Evolutionary conservation across 1,284 basidiomycete genomes (phyloP).

Genomic region (Sanghuangporus weigelae): DNA sequence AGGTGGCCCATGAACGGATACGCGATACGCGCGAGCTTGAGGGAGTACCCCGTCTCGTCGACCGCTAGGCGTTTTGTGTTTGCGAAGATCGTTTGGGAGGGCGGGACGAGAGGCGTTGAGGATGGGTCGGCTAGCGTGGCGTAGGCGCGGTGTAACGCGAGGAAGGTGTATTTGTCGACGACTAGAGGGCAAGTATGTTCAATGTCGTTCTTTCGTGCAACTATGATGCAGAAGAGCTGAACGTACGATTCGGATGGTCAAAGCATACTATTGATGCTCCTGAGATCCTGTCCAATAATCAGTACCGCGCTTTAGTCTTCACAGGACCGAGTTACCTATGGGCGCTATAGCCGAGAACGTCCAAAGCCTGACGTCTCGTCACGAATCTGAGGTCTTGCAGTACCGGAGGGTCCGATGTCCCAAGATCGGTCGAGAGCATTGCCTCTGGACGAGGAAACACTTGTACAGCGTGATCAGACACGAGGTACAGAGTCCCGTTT

Average conservation of each 20-base stretch:
- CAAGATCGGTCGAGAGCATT: slow-evolving; percentile 42
- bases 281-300: neutral
- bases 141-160: slow-evolving; percentile 78
- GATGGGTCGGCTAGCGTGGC: slow-evolving; percentile 50
- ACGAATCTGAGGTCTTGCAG: slow-evolving; percentile 63
- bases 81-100: slow-evolving; percentile 70
- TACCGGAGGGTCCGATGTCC: slow-evolving; percentile 39
- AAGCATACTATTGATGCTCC: slow-evolving; percentile 10
- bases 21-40: slow-evolving; percentile 57
- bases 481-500: slow-evolving; percentile 66
- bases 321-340: slow-evolving; percentile 3
- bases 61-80: slow-evolving; percentile 52
- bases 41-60: slow-evolving; percentile 54
- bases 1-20: slow-evolving; percentile 68
- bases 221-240: neutral
- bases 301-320: neutral
- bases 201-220: neutral
- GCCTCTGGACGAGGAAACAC: slow-evolving; percentile 42
- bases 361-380: slow-evolving; percentile 45
- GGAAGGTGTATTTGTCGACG: slow-evolving; percentile 65
- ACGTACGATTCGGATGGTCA: slow-evolving; percentile 17
- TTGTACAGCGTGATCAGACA: slow-evolving; percentile 45
- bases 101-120: slow-evolving; percentile 56
- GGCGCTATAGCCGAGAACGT: slow-evolving; percentile 48
- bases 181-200: slow-evolving; percentile 17